Conservation (phyloP, 192 early-diverging fungal genomes). For the Pilobolus umbonatus region DNA sequence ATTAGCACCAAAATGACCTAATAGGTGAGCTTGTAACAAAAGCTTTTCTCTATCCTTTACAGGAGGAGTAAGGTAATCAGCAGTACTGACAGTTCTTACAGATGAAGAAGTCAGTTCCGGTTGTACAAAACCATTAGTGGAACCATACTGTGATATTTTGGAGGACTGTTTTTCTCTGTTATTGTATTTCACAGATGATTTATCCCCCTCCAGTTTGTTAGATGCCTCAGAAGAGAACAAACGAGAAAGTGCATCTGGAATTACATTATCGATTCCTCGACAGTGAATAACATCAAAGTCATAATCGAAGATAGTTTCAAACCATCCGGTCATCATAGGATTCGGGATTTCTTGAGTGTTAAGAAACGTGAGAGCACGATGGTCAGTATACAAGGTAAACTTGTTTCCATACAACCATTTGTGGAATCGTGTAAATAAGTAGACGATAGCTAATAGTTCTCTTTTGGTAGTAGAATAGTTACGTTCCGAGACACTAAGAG, state of each 20-base stretch:
- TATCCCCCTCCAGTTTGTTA: conserved; percentile 13
- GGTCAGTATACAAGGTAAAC: conserved; percentile 36
- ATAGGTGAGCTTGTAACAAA: neutral
- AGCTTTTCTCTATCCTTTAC: neutral
- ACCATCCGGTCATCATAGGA: conserved; percentile 25
- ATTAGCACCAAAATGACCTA: neutral
- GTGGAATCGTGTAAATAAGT: conserved; percentile 29
- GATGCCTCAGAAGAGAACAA: neutral
- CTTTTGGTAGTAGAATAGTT: neutral
- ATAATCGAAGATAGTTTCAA: conserved; percentile 28
- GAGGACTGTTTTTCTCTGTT: too few relatives aligned
- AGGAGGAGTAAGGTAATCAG: neutral
- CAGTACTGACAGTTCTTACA: neutral
- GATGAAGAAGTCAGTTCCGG: too few relatives aligned
- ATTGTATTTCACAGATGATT: neutral
- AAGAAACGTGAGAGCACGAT: conserved; percentile 28
- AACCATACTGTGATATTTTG: neutral
- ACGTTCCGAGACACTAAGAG: neutral
- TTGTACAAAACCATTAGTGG: too few relatives aligned
- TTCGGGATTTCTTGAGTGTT: conserved; percentile 19
- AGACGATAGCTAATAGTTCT: neutral
- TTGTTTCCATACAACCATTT: conserved; percentile 30
- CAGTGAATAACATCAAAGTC: conserved; percentile 20
- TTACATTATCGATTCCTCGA: conserved; percentile 22
- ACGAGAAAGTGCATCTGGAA: conserved; percentile 33